These are phyloP conservation scores for Naegleria gruberi DNA, from an alignment of 208 protist species.

Conservation along the genomic window DNA sequence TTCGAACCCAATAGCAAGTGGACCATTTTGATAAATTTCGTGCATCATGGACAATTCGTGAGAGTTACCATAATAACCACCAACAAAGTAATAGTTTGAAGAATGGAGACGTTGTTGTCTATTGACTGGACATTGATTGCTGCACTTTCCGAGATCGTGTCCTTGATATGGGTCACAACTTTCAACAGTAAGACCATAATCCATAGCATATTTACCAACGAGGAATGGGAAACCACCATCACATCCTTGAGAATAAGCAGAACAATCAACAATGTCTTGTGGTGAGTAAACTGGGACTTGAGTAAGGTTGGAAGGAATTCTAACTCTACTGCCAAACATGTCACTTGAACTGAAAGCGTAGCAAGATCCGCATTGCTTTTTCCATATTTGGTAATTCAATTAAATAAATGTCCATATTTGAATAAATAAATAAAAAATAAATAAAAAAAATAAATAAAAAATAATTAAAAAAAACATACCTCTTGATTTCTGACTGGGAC, in stretches of 20 bases:
- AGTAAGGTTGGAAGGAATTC: neutral
- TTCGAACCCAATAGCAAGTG: neutral
- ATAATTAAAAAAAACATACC: neutral
- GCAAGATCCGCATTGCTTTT: neutral
- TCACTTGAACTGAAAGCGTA: neutral
- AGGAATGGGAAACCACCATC: slow-evolving; percentile 7
- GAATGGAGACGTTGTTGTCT: neutral
- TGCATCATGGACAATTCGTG: neutral
- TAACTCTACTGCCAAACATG: neutral
- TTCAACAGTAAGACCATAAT: neutral
- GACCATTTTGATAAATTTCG: neutral
- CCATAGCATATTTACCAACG: neutral
- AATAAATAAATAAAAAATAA: no score
- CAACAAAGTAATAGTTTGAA: neutral
- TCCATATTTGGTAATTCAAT: no score
- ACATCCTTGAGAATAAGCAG: slow-evolving; percentile 18
- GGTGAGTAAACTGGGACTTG: neutral
- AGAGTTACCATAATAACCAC: neutral
- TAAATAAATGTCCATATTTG: no score
- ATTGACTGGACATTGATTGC: neutral
- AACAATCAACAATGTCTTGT: slow-evolving; percentile 16
- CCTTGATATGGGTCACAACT: neutral
- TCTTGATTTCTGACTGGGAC: neutral
- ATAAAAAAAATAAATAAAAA: no score
- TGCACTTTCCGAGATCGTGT: neutral